phyloP scores from a whole-genome alignment of 495 filamentous ascomycete genomes.

The Pseudoneurospora amorphoporcata region DNA sequence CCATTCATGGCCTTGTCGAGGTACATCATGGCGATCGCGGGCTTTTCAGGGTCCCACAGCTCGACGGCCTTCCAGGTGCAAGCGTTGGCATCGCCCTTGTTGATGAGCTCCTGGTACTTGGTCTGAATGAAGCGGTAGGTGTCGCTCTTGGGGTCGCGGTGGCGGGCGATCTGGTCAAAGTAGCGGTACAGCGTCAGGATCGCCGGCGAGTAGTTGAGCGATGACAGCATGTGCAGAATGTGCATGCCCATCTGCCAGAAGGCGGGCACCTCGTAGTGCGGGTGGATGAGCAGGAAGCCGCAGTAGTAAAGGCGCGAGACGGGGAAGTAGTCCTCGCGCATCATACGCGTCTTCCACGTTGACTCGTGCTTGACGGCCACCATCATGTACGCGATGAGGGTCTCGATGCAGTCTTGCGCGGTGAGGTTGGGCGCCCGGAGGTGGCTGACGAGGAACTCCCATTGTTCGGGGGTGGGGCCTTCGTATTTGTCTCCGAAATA shows the following conservation, averaged over 20 bases:
- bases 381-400: conserved; percentile 15
- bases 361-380: conserved; percentile 8
- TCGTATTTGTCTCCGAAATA: conserved; percentile 13
- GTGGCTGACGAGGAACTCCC: neutral
- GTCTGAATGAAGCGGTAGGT: neutral
- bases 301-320: conserved; percentile 9
- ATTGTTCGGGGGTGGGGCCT: conserved; percentile 18
- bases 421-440: conserved; percentile 12
- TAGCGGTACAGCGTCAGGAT: conserved; percentile 10
- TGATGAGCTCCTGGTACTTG: conserved; percentile 5
- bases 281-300: conserved; percentile 7
- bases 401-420: conserved; percentile 9
- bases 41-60: neutral
- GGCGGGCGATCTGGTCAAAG: neutral
- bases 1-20: conserved; percentile 16
- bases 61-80: conserved; percentile 13
- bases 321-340: conserved; percentile 7
- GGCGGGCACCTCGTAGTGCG: neutral
- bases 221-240: conserved; percentile 17
- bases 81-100: conserved; percentile 7
- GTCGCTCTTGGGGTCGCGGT: neutral
- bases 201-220: conserved; percentile 16
- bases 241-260: conserved; percentile 6
- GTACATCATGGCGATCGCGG: conserved; percentile 1
- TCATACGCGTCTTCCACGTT: conserved; percentile 8